Conservation (phyloP, 2,329 filamentous ascomycete genomes). For the Apiospora arundinis region DNA sequence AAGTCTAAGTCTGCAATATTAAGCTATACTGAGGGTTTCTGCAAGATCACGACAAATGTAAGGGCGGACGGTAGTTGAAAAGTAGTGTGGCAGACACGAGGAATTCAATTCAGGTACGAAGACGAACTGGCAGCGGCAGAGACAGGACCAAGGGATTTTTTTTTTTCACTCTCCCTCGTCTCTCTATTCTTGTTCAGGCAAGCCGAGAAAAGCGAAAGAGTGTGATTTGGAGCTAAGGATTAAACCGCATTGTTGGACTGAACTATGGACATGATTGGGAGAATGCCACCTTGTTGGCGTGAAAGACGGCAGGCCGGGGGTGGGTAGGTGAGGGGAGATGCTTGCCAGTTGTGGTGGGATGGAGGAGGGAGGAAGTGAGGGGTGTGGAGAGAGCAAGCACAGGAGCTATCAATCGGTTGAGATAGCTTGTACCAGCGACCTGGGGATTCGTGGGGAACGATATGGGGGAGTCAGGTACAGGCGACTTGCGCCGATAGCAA, state of each 20-base stretch:
- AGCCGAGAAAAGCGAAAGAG: conserved; percentile 4
- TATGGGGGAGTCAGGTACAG: conserved; percentile 3
- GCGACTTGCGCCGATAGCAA: not conserved
- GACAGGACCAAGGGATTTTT: not conserved
- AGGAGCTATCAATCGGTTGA: not conserved
- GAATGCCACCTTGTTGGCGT: conserved; percentile 12
- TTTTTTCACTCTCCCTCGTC: not conserved
- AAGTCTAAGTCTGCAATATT: conserved; percentile 7
- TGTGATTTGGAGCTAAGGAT: conserved; percentile 13
- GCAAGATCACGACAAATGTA: not conserved
- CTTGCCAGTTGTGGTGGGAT: not conserved
- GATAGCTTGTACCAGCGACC: conserved; percentile 12
- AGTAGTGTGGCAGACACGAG: conserved; percentile 16
- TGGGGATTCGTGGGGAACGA: not conserved
- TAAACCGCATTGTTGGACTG: conserved; percentile 15
- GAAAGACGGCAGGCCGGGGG: not conserved
- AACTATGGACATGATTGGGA: conserved; percentile 18
- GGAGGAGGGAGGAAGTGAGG: not conserved
- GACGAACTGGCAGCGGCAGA: not conserved
- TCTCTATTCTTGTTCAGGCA: not conserved
- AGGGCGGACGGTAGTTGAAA: conserved; percentile 3
- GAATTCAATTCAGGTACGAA: conserved; percentile 14
- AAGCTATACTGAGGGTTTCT: not conserved
- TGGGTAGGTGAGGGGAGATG: conserved; percentile 17
- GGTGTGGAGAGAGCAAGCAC: not conserved